Base-by-base conservation (phyloP, 2,329 filamentous ascomycete genomes). In the Raffaelea albimanens region DNA sequence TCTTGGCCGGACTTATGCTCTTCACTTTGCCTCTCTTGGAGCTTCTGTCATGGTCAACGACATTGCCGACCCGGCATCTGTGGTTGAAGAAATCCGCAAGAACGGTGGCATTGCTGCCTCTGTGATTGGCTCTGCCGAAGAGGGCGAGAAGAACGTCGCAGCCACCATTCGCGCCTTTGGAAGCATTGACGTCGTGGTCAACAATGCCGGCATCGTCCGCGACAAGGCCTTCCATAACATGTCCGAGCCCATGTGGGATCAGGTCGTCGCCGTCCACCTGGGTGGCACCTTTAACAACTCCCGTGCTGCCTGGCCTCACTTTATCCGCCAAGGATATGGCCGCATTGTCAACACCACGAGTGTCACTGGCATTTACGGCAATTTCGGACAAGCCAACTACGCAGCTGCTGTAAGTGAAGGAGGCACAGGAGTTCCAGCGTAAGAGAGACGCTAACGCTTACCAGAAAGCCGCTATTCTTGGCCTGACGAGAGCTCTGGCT, bases 171-270 rank as follows among this genome's bases (percentile, higher is more conserved):
- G 97, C 62, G 82, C 85, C 38, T 97, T 86, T 64, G 93, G 93
- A 58, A 87, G 93, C 58, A 78, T 98, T 58, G 93, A 98, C 63
- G 90, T 98, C 53, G 68, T 98, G 54, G 78, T 98, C 73, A 98
- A 98, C 81, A 98, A 98, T 61, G 93, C 93, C 46, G 93, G 93
- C 61, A 98, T 98, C 58, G 80, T 98, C 46, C 83, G 93, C 43
- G 93, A 98, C 75, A 97, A 96, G 80, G 90, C 93, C 38, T 98
- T 98, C 67, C 77, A 76, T 67, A 97, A 97, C 75, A 96, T 98
- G 91, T 87, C 90, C 51, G 93, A 98, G 63, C 83, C 80, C 61
- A 78, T 89, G 60, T 98, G 93, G 90, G 82, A 96, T 59, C 79
- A 87, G 48, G 90, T 98, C 59, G 69, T 97, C 69, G 85, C 89